Conservation (phyloP, 352 stramenopile genomes). For the Phytophthora pistaciae region DNA sequence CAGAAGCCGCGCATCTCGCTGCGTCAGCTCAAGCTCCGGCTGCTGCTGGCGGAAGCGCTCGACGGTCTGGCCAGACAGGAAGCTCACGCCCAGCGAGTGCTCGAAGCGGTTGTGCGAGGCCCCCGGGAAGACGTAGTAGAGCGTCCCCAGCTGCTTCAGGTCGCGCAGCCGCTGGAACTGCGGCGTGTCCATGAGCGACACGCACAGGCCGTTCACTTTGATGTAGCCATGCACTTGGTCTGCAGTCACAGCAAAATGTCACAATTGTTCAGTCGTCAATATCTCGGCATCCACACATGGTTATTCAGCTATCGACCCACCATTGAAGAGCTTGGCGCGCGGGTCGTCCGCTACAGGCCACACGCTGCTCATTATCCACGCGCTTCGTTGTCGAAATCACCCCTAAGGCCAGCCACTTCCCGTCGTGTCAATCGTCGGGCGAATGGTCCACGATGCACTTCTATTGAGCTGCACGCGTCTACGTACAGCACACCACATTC, state of each 20-base stretch:
- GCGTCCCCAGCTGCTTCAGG: slow-evolving; percentile 95
- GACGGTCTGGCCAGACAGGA: slow-evolving; percentile 92
- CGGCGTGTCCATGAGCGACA: slow-evolving; percentile 92
- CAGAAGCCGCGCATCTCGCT: slow-evolving; percentile 80
- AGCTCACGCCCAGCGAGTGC: slow-evolving; percentile 95
- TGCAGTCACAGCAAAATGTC: slow-evolving; percentile 21
- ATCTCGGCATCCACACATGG: not conserved
- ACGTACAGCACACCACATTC: not conserved
- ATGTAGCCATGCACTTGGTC: slow-evolving; percentile 89
- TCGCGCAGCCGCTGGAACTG: slow-evolving; percentile 96
- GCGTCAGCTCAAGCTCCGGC: slow-evolving; percentile 90
- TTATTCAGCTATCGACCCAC: slow-evolving; percentile 24
- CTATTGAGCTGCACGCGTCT: not conserved
- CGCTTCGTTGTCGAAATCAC: not conserved
- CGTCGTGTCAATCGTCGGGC: not conserved
- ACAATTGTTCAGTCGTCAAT: slow-evolving; percentile 9
- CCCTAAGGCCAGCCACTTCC: not conserved
- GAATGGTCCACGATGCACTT: not conserved
- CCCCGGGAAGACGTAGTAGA: slow-evolving; percentile 89
- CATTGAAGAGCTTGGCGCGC: slow-evolving; percentile 74
- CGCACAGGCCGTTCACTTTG: slow-evolving; percentile 76
- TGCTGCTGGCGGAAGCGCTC: slow-evolving; percentile 88
- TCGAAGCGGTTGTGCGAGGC: slow-evolving; percentile 96
- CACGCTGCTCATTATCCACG: slow-evolving; percentile 21
- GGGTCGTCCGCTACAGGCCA: slow-evolving; percentile 35